phyloP scores from a whole-genome alignment of 805 yeast species.

The Candida sphagnicola region DNA sequence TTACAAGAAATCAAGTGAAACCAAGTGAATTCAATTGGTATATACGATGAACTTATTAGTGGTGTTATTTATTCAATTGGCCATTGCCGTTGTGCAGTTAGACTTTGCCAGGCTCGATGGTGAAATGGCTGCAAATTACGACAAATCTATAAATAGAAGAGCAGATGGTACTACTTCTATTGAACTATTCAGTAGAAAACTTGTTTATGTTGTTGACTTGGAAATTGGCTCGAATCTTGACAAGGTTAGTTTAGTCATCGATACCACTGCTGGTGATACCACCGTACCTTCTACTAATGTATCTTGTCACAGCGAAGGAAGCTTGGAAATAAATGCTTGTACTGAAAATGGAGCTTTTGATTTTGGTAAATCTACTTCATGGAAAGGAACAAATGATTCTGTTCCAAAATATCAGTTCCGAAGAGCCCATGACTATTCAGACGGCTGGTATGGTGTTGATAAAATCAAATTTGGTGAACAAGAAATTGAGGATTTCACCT shows the following conservation, averaged over 20 bases:
- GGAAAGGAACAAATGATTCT: slow-evolving; percentile 20
- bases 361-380: slow-evolving; percentile 26
- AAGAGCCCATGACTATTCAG: slow-evolving; percentile 42
- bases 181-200: neutral
- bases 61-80: neutral
- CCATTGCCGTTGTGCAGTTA: neutral
- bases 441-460: slow-evolving; percentile 44
- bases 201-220: neutral
- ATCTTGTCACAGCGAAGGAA: neutral
- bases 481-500: slow-evolving; percentile 5
- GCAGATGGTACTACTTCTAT: neutral
- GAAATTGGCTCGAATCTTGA: neutral
- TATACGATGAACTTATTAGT: neutral
- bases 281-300: neutral
- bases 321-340: slow-evolving; percentile 17
- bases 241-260: neutral
- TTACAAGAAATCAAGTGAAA: too few relatives aligned
- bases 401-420: slow-evolving; percentile 32
- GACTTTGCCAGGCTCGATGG: neutral
- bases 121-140: neutral
- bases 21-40: too few relatives aligned
- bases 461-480: slow-evolving; percentile 11
- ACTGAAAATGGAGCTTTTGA: slow-evolving; percentile 37
- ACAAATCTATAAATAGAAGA: neutral
- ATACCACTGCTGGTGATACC: neutral